Conservation (phyloP, 805 yeast genomes). For the Pichia scutulata region DNA sequence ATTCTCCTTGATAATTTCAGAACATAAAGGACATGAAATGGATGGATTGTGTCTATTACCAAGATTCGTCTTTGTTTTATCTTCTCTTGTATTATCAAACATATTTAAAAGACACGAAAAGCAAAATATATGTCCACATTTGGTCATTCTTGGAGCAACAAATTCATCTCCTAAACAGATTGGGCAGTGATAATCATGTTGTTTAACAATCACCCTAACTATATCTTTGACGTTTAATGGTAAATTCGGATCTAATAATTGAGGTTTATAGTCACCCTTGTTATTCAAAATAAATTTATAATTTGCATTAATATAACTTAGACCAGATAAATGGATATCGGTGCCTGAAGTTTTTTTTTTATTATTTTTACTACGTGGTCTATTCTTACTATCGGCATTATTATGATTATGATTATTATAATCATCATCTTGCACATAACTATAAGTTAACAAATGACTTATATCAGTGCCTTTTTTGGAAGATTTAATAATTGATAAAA, state of each 20-base stretch:
- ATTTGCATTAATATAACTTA: slow-evolving; percentile 71
- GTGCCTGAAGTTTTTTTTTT: slow-evolving; percentile 5
- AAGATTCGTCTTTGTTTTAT: slow-evolving; percentile 22
- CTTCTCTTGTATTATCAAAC: slow-evolving; percentile 38
- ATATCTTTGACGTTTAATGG: slow-evolving; percentile 56
- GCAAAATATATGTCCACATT: slow-evolving; percentile 92
- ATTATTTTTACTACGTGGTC: slow-evolving; percentile 16
- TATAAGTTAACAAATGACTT: slow-evolving; percentile 59
- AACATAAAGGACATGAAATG: slow-evolving; percentile 66
- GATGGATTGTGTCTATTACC: slow-evolving; percentile 9
- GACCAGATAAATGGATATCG: slow-evolving; percentile 47
- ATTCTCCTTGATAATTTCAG: slow-evolving; percentile 43
- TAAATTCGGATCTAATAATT: slow-evolving; percentile 66
- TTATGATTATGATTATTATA: neutral
- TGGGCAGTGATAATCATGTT: slow-evolving; percentile 69
- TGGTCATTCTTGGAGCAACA: slow-evolving; percentile 89
- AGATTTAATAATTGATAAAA: slow-evolving; percentile 14
- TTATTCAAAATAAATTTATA: slow-evolving; percentile 77
- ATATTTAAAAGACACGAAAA: slow-evolving; percentile 70
- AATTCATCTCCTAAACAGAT: slow-evolving; percentile 81
- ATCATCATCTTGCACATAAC: slow-evolving; percentile 28
- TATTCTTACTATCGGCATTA: slow-evolving; percentile 6
- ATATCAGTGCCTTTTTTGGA: slow-evolving; percentile 32
- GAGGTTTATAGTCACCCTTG: slow-evolving; percentile 46
- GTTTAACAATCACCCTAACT: slow-evolving; percentile 66